A percentile compares a stretch with the other conserved stretches of the same genome.
phyloP scores from a whole-genome alignment of 192 early-diverging fungal species.

The Gorgonomyces haynaldii region DNA sequence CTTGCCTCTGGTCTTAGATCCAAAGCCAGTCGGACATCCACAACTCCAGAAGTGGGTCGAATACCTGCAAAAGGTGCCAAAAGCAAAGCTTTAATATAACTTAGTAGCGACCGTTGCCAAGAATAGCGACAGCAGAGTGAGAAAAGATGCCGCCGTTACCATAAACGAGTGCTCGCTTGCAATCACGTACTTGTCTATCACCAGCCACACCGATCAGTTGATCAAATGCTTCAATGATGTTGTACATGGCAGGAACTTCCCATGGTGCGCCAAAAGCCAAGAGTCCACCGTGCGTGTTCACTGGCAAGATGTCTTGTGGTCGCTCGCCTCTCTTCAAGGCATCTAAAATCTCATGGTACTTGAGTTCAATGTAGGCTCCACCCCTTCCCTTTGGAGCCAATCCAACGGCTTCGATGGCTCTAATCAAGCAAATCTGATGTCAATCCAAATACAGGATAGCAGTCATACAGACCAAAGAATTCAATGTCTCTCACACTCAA shows the following conservation, averaged over 20 bases:
- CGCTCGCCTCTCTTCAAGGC: constrained; percentile 7
- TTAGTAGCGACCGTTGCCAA: constrained; percentile 18
- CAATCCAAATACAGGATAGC: too few species aligned
- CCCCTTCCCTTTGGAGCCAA: constrained; percentile 29
- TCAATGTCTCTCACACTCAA: constrained; percentile 30
- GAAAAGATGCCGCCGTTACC: constrained; percentile 36
- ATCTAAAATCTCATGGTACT: constrained; percentile 24
- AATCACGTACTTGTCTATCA: constrained; percentile 18
- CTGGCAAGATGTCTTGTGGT: constrained; percentile 31
- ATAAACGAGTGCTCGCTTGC: constrained; percentile 28
- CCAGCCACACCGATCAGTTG: constrained; percentile 24
- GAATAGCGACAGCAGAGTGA: constrained; percentile 23
- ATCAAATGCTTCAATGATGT: constrained; percentile 27
- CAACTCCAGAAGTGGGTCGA: too few species aligned
- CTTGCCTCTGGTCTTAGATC: too few species aligned
- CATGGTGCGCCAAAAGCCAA: constrained; percentile 37
- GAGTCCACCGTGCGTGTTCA: constrained; percentile 36
- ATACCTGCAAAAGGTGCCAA: too few species aligned
- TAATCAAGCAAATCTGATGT: constrained; percentile 33
- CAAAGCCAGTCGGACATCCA: too few species aligned
- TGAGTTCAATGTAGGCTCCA: constrained; percentile 21
- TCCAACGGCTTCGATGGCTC: constrained; percentile 35
- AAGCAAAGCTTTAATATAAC: too few species aligned
- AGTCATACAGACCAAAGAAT: constrained; percentile 38
- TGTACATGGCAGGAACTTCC: constrained; percentile 39